phyloP scores from a whole-genome alignment of 1,139 yeast genomes.

The Suhomyces wounanorum region DNA sequence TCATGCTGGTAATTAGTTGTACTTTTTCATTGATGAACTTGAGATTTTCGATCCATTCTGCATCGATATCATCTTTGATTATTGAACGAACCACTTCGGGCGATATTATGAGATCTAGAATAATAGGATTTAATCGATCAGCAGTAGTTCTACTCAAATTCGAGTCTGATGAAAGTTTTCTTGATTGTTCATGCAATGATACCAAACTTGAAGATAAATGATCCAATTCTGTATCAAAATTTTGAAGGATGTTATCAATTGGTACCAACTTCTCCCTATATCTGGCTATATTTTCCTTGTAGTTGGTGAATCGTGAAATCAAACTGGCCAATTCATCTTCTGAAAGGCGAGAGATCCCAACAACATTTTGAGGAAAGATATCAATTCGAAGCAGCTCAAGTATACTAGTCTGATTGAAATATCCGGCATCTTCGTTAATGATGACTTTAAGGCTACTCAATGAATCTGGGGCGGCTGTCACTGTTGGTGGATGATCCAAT shows the following conservation, averaged over 20 bases:
- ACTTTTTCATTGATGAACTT: constrained; percentile 58
- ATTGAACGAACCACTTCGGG: constrained; percentile 62
- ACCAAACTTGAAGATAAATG: constrained; percentile 62
- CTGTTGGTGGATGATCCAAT: constrained; percentile 2
- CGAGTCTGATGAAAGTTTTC: constrained; percentile 37
- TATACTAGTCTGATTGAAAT: constrained; percentile 3
- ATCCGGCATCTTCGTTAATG: constrained; percentile 7
- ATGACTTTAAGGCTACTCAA: constrained; percentile 4
- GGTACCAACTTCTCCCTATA: constrained; percentile 42
- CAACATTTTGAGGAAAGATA: constrained; percentile 10
- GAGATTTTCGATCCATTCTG: constrained; percentile 61
- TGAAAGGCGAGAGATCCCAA: constrained; percentile 1
- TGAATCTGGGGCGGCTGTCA: constrained; percentile 2
- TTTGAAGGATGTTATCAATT: constrained; percentile 41
- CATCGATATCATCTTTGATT: constrained; percentile 47
- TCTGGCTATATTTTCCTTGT: constrained; percentile 37
- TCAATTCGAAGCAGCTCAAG: constrained; percentile 23
- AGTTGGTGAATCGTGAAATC: constrained; percentile 30
- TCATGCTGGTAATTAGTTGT: constrained; percentile 42
- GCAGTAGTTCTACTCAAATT: constrained; percentile 57
- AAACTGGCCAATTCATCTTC: constrained; percentile 7
- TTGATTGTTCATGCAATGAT: constrained; percentile 55
- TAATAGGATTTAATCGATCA: constrained; percentile 64
- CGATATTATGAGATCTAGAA: constrained; percentile 72
- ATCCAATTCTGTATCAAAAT: constrained; percentile 59